Percentiles rank a stretch among this genome's conserved stretches.
Evolutionary conservation across 345 rosid species (phyloP).

Genomic region (Isatis tinctoria): DNA sequence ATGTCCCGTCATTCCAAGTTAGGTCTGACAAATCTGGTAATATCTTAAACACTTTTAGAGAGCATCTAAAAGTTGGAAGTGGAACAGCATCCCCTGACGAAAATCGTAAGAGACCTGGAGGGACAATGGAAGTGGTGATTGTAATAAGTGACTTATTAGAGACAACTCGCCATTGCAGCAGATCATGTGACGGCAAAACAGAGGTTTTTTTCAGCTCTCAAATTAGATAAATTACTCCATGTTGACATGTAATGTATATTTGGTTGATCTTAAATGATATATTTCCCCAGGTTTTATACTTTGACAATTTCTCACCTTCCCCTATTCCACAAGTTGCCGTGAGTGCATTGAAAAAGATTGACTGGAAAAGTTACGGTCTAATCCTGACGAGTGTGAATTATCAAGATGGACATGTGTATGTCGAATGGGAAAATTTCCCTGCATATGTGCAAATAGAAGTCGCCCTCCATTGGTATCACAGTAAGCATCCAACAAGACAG

Average conservation of each 20-base stretch:
- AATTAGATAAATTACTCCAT: not conserved
- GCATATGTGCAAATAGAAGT: conserved; percentile 47
- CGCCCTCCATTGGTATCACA: conserved; percentile 64
- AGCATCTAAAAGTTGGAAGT: conserved; percentile 62
- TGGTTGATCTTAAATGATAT: not conserved
- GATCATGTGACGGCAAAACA: conserved; percentile 46
- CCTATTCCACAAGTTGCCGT: conserved; percentile 44
- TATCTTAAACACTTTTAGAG: conserved; percentile 42
- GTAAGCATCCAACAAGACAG: conserved; percentile 56
- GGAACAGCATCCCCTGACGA: conserved; percentile 51
- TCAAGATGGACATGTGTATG: conserved; percentile 40
- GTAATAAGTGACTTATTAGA: conserved; percentile 52
- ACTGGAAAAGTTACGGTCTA: conserved; percentile 91
- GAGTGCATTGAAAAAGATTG: conserved; percentile 54
- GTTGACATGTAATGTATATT: not conserved
- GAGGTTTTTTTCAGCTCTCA: conserved; percentile 45
- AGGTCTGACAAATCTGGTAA: not conserved
- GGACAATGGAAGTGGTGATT: conserved; percentile 64
- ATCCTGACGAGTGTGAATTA: conserved; percentile 40
- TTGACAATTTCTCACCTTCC: conserved; percentile 62
- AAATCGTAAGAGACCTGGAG: conserved; percentile 43
- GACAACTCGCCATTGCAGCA: conserved; percentile 40
- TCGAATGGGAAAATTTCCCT: conserved; percentile 74
- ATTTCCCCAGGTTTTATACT: conserved; percentile 62
- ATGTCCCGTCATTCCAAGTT: not conserved